Base-by-base conservation (phyloP, 352 stramenopile genomes). In the Globisporangium perplexum region DNA sequence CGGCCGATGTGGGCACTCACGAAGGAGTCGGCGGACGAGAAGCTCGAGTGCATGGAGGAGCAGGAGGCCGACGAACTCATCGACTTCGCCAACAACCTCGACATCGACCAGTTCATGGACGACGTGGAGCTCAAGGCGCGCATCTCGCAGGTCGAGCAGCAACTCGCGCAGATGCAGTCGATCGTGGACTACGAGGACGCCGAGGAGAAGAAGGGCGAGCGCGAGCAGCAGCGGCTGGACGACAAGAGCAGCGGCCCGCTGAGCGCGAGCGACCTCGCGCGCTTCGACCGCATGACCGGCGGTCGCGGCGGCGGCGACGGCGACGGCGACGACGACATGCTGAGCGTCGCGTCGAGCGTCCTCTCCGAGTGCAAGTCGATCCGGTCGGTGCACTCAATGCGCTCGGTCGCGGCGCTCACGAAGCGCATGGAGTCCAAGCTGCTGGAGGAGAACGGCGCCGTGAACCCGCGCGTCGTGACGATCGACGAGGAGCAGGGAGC, bases 71-170 rank as follows among this genome's bases (percentile, higher is more conserved):
- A 96, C 52, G 83, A 98, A 33, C 72, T 98, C 31, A 83, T 98
- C 17, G 78, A 91, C 23, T 98, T 98, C 70, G 92, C 88, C 28
- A 90, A 97, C 54, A 87, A 91, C 43, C 69, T 98, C 10, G 84
- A 98, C 60, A 92, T 97, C 49, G 93, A 98, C 65, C 83, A 96
- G 72, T 98, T 98, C 72, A 92, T 97, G 68, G 77, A 96, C 65
- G 93, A 98, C 50, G 71, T 93, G 18, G 81, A 95, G 63, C 70
- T 92, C 60, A 95, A 93, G 48, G 81, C 79, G 5, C 74, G 77
- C 20, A 73, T 95, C 12, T 72, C 69, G 30, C 83, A 93, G 56
- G 76, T 98, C 17, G 90, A 97, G 65, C 77, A 96, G 59, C 82
- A 97, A 44, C 77, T 98, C 47, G 72, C 78, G 24, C 88, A 95